phyloP scores from a whole-genome alignment of 1,139 yeast genomes.

The Geotrichum europaeum region DNA sequence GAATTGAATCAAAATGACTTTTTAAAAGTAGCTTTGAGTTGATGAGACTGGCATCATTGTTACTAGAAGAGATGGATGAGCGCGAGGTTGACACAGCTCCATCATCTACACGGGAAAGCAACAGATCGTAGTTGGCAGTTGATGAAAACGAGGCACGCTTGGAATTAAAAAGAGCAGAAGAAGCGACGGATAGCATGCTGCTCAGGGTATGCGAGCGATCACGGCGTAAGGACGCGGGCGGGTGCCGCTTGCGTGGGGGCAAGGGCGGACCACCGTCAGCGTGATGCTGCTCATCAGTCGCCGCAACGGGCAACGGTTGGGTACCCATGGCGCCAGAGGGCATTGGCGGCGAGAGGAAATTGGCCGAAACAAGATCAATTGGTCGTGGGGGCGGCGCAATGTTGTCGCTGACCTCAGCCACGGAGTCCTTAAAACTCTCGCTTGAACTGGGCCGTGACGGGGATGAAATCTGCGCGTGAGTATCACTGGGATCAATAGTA shows the following conservation, averaged over 20 bases:
- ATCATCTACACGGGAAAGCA: constrained; percentile 44
- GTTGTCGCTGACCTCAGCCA: neutral
- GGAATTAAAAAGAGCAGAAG: constrained; percentile 33
- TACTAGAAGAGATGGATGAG: neutral
- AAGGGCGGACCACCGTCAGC: constrained; percentile 2
- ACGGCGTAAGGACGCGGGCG: constrained; percentile 24
- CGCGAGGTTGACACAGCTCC: constrained; percentile 14
- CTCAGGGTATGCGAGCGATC: constrained; percentile 34
- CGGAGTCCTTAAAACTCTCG: neutral
- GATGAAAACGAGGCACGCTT: constrained; percentile 28
- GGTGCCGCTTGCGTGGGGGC: constrained; percentile 26
- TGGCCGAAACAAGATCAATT: neutral
- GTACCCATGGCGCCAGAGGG: neutral
- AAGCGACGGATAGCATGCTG: constrained; percentile 32
- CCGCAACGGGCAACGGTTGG: constrained; percentile 1
- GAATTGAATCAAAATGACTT: constrained; percentile 44
- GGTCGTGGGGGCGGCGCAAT: neutral
- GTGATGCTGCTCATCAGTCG: constrained; percentile 1
- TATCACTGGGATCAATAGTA: constrained; percentile 1
- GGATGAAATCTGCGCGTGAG: neutral
- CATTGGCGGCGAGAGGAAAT: neutral
- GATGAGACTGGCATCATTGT: neutral
- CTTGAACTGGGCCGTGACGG: neutral
- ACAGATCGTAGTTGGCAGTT: constrained; percentile 40
- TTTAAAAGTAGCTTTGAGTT: neutral